A percentile compares a stretch with the other conserved stretches of the same genome.
Evolutionary conservation across 176 grass and related monocot genomes (phyloP).

Genomic region (Thalia dealbata): DNA sequence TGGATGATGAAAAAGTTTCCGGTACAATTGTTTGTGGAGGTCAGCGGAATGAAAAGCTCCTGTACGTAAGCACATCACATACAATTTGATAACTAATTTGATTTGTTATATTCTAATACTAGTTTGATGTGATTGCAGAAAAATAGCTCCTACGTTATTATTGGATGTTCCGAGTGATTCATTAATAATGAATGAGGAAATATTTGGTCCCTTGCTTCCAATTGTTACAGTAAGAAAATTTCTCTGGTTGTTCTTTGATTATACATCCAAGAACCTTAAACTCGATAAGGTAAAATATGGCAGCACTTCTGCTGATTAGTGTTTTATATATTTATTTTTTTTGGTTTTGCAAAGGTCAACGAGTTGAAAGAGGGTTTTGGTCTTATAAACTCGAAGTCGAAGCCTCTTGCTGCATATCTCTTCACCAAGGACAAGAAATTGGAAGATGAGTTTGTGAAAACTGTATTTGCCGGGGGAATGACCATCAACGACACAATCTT

Average conservation of each 20-base stretch:
- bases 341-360: constrained; percentile 34
- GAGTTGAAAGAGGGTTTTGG: constrained; percentile 65
- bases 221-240: constrained; percentile 58
- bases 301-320: not conserved
- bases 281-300: not conserved
- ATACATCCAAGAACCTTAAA: not conserved
- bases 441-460: constrained; percentile 44
- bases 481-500: constrained; percentile 59
- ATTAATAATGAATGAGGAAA: constrained; percentile 51
- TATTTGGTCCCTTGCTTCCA: constrained; percentile 81
- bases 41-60: constrained; percentile 38
- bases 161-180: constrained; percentile 69
- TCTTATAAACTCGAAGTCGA: constrained; percentile 45
- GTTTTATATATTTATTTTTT: not conserved
- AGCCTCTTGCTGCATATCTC: constrained; percentile 83
- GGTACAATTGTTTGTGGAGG: constrained; percentile 67
- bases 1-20: constrained; percentile 58
- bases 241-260: not conserved
- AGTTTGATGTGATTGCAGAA: constrained; percentile 30
- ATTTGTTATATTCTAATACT: not conserved
- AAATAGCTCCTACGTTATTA: constrained; percentile 62
- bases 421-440: constrained; percentile 84
- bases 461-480: constrained; percentile 68
- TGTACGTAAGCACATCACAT: constrained; percentile 49
- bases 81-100: too few species aligned